Evolutionary conservation across 2,329 filamentous ascomycete species (phyloP).

Genomic region (Pezizomycotina sp.): DNA sequence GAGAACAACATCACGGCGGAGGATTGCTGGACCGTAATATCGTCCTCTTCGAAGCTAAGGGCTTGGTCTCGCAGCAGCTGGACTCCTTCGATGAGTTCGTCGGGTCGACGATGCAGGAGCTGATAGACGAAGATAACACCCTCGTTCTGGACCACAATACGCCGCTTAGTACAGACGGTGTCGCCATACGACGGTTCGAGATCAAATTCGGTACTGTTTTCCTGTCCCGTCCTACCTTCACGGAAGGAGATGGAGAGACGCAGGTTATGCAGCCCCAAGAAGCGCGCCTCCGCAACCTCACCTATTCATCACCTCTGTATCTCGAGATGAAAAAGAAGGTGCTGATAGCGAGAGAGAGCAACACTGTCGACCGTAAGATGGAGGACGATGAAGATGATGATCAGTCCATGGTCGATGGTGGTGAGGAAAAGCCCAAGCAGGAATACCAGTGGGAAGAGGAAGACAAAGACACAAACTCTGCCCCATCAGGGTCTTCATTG

Average conservation of each 20-base stretch:
- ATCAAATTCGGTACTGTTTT: conserved; percentile 85
- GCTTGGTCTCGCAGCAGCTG: conserved; percentile 89
- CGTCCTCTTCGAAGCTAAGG: conserved; percentile 88
- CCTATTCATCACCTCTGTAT: conserved; percentile 83
- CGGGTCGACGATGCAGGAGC: conserved; percentile 79
- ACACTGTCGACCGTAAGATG: conserved; percentile 60
- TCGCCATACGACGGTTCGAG: conserved; percentile 81
- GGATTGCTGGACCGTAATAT: conserved; percentile 97
- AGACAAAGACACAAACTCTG: conserved; percentile 34
- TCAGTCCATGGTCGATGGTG: conserved; percentile 32
- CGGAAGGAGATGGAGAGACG: conserved; percentile 79
- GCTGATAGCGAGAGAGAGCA: conserved; percentile 43
- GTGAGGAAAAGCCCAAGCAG: conserved; percentile 26
- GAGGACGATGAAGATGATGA: conserved; percentile 45
- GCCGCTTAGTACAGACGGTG: conserved; percentile 55
- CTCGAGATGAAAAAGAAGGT: conserved; percentile 75
- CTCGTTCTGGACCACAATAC: conserved; percentile 89
- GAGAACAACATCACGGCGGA: conserved; percentile 62
- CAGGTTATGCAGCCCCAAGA: conserved; percentile 82
- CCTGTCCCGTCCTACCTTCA: conserved; percentile 77
- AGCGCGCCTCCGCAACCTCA: conserved; percentile 85
- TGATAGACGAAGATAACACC: conserved; percentile 79
- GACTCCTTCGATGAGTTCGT: conserved; percentile 98
- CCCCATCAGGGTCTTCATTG: conserved; percentile 54
- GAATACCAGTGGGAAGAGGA: conserved; percentile 29